These are phyloP conservation scores for Athelia psychrophila DNA, from an alignment of 1,284 basidiomycete species.

Conservation along the genomic window DNA sequence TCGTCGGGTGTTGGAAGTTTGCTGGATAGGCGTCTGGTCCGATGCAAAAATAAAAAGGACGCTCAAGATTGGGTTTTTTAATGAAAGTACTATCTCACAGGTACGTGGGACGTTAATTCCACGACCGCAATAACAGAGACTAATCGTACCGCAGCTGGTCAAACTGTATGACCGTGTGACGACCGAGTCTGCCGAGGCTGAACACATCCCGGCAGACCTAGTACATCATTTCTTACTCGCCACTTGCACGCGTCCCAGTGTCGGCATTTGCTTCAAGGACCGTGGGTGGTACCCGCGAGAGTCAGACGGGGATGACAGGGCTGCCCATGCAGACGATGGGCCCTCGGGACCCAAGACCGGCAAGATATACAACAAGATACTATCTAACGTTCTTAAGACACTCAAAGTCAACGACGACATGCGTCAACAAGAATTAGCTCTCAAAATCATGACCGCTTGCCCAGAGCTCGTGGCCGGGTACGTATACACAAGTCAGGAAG, in stretches of 20 bases:
- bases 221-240: slow-evolving; percentile 87
- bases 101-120: slow-evolving; percentile 29
- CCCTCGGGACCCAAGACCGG: slow-evolving; percentile 29
- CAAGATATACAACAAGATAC: slow-evolving; percentile 82
- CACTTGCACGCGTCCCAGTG: slow-evolving; percentile 80
- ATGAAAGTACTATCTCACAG: slow-evolving; percentile 57
- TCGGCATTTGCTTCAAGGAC: slow-evolving; percentile 87
- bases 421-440: slow-evolving; percentile 81
- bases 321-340: slow-evolving; percentile 21
- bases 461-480: slow-evolving; percentile 85
- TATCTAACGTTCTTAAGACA: slow-evolving; percentile 71
- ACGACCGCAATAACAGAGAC: background rate
- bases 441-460: slow-evolving; percentile 77
- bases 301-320: slow-evolving; percentile 33
- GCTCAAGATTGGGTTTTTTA: slow-evolving; percentile 65
- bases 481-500: slow-evolving; percentile 18
- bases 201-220: slow-evolving; percentile 72
- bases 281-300: slow-evolving; percentile 88
- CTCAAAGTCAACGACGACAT: slow-evolving; percentile 83
- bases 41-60: slow-evolving; percentile 69
- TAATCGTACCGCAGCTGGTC: slow-evolving; percentile 42
- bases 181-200: slow-evolving; percentile 50
- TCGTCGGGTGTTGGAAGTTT: slow-evolving; percentile 57
- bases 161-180: slow-evolving; percentile 64
- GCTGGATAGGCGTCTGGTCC: slow-evolving; percentile 68